These are phyloP conservation scores for Pisolithus orientalis DNA, from an alignment of 768 basidiomycete genomes.

Conservation along the genomic window DNA sequence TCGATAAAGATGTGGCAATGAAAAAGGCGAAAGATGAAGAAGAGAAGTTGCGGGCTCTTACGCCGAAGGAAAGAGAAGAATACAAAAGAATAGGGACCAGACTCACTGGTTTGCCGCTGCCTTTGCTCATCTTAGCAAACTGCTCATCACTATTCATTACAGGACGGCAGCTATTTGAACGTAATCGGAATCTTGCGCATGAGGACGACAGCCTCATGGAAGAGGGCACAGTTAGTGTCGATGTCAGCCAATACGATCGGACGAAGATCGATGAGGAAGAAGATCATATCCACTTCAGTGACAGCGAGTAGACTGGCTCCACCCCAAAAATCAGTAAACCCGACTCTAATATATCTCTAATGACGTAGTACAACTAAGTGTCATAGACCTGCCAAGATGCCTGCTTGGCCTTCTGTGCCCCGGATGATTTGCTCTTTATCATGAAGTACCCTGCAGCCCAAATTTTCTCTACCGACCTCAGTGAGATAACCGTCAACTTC, in stretches of 20 bases:
- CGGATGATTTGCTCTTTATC: conserved; percentile 48
- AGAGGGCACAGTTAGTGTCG: conserved; percentile 83
- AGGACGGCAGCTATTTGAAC: conserved; percentile 94
- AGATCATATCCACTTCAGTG: conserved; percentile 67
- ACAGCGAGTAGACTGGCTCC: conserved; percentile 60
- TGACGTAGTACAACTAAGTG: conserved; percentile 3
- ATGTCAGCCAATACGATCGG: conserved; percentile 84
- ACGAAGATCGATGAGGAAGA: conserved; percentile 42
- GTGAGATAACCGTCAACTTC: conserved; percentile 56
- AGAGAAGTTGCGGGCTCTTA: conserved; percentile 61
- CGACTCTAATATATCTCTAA: conserved; percentile 3
- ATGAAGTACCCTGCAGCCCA: conserved; percentile 55
- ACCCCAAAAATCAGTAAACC: neutral
- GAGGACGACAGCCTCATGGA: conserved; percentile 80
- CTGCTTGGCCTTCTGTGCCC: conserved; percentile 46
- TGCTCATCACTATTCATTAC: conserved; percentile 3
- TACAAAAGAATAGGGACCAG: conserved; percentile 57
- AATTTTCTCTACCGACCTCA: conserved; percentile 48
- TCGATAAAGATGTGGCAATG: conserved; percentile 59
- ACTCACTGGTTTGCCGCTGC: conserved; percentile 51
- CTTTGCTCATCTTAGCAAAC: neutral
- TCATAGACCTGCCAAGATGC: conserved; percentile 59
- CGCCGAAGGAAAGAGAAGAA: conserved; percentile 83
- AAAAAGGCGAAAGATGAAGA: conserved; percentile 71
- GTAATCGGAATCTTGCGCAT: conserved; percentile 57